These are phyloP conservation scores for Colletotrichum plurivorum DNA, from an alignment of 2,329 filamentous ascomycete species.

Conservation along the genomic window DNA sequence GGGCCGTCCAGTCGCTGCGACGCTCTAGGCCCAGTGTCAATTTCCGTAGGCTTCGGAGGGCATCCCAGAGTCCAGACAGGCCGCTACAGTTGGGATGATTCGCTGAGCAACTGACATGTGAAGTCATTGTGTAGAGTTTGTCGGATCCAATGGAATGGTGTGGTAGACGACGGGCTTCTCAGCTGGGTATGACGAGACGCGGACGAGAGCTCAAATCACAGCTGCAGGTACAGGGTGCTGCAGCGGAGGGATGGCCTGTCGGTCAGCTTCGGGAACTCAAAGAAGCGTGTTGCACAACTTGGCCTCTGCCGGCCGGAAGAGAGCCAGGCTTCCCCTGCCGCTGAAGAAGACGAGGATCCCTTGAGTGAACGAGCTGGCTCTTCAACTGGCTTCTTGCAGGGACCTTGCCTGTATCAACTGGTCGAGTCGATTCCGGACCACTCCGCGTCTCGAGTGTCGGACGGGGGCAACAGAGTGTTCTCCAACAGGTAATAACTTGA, in stretches of 20 bases:
- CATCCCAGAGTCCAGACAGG: not conserved
- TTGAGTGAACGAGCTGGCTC: not conserved
- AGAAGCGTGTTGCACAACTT: not conserved
- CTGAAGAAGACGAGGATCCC: conserved; percentile 4
- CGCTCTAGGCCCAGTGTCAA: not conserved
- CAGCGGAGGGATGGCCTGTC: conserved; percentile 23
- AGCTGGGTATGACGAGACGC: conserved; percentile 7
- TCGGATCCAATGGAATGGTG: conserved; percentile 21
- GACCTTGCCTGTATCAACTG: conserved; percentile 9
- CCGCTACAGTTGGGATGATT: conserved; percentile 11
- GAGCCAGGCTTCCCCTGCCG: not conserved
- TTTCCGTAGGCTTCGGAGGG: conserved; percentile 1
- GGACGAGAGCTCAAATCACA: conserved; percentile 27
- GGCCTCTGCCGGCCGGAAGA: conserved; percentile 5
- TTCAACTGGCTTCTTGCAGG: not conserved
- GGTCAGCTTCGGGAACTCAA: conserved; percentile 16
- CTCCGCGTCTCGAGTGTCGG: conserved; percentile 19
- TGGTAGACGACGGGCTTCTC: conserved; percentile 13
- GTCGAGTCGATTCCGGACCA: conserved; percentile 14
- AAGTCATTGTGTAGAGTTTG: conserved; percentile 15
- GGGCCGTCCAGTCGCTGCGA: not conserved
- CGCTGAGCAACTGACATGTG: conserved; percentile 23
- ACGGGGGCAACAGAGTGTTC: not conserved
- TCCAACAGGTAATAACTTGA: not conserved
- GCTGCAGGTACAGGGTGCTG: conserved; percentile 28